These are phyloP conservation scores for Auriscalpium orientale DNA, from an alignment of 768 basidiomycete genomes.

Conservation along the genomic window DNA sequence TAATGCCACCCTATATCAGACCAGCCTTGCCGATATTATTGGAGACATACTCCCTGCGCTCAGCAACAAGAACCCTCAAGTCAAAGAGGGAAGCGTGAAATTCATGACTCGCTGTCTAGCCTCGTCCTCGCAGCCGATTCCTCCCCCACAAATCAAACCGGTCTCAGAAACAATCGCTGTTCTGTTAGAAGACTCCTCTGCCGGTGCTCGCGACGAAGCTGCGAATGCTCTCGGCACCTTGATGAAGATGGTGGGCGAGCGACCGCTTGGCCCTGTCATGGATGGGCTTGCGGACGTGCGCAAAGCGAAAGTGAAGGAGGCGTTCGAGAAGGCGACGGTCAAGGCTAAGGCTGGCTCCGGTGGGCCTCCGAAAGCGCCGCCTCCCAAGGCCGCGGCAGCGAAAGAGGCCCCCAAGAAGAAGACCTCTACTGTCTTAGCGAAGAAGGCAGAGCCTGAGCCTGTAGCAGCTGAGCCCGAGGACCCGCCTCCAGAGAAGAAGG, in stretches of 20 bases:
- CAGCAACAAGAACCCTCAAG: constrained; percentile 91
- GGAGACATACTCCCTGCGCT: constrained; percentile 74
- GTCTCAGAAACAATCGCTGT: constrained; percentile 68
- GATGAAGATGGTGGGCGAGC: constrained; percentile 96
- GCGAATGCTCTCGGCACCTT: constrained; percentile 80
- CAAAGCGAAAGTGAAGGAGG: constrained; percentile 90
- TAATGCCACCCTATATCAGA: constrained; percentile 37
- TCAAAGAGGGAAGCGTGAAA: constrained; percentile 87
- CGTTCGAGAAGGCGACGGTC: constrained; percentile 85
- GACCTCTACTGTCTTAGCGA: constrained; percentile 19
- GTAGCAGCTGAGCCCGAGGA: constrained; percentile 29
- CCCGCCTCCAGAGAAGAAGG: constrained; percentile 19
- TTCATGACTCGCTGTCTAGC: constrained; percentile 77
- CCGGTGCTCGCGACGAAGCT: constrained; percentile 86
- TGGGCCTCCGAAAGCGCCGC: constrained; percentile 33
- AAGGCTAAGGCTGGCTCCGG: constrained; percentile 69
- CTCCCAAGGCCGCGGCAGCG: neutral
- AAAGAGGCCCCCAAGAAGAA: constrained; percentile 13
- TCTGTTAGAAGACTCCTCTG: constrained; percentile 82
- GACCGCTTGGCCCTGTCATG: constrained; percentile 79
- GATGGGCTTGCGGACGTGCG: constrained; percentile 81
- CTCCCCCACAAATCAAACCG: constrained; percentile 70
- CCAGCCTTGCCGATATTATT: constrained; percentile 69
- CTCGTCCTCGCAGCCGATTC: constrained; percentile 61
- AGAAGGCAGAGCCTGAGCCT: constrained; percentile 16